Evolutionary conservation across 2,329 filamentous ascomycete species (phyloP).

Genomic region (Laburnicola sp.): DNA sequence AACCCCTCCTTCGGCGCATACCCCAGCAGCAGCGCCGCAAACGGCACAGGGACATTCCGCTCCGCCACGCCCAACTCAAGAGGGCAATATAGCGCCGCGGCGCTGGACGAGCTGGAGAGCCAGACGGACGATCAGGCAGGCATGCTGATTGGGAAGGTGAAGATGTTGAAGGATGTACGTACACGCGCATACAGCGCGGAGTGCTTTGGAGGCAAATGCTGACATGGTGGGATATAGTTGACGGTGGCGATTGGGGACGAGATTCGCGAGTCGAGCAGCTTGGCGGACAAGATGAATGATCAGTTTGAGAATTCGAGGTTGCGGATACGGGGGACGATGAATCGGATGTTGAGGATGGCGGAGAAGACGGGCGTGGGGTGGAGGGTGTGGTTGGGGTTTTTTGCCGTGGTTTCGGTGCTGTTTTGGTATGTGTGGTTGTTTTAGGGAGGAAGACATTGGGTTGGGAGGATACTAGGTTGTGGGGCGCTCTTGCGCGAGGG

Average conservation of each 20-base stretch:
- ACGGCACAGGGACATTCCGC: constrained; percentile 32
- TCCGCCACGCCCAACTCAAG: constrained; percentile 57
- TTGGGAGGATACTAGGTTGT: not conserved
- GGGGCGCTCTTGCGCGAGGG: not conserved
- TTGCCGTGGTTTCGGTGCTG: constrained; percentile 75
- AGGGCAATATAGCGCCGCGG: constrained; percentile 90
- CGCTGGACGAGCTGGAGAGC: constrained; percentile 89
- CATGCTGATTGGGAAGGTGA: constrained; percentile 88
- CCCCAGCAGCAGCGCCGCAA: constrained; percentile 22
- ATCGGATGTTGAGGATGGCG: constrained; percentile 94
- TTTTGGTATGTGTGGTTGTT: constrained; percentile 89
- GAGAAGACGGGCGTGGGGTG: constrained; percentile 92
- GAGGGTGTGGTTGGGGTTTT: constrained; percentile 92
- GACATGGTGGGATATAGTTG: constrained; percentile 60
- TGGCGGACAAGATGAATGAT: constrained; percentile 96
- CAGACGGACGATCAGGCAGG: constrained; percentile 91
- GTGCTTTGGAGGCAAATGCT: constrained; percentile 1
- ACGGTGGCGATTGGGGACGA: constrained; percentile 93
- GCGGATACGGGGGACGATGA: constrained; percentile 89
- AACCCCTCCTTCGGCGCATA: constrained; percentile 42
- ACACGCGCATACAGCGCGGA: constrained; percentile 1
- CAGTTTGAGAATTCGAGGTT: constrained; percentile 83
- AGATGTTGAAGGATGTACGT: constrained; percentile 83
- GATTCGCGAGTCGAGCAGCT: constrained; percentile 83
- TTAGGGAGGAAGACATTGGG: not conserved